Base-by-base conservation (phyloP, 2,329 filamentous ascomycete species). In the Diaporthe velutina region DNA sequence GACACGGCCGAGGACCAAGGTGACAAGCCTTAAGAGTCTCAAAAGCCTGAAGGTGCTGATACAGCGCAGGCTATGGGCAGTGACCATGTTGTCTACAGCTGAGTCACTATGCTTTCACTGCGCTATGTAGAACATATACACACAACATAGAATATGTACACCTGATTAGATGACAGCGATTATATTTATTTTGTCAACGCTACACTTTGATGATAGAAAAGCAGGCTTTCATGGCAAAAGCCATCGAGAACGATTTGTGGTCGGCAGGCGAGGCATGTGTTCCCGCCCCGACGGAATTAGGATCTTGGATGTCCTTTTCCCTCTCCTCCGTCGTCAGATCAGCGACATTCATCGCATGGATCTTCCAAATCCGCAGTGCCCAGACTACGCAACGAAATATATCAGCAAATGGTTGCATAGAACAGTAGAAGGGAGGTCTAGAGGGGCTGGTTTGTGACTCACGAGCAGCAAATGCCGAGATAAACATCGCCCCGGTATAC, bases 401-500 rank as follows among this genome's bases (percentile, higher is more conserved):
- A 25, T 68, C 25, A 68, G 64, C n/a, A 28, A 1, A 28, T 17
- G 33, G 15, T 17, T 19, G 7, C 7, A 13, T 22, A 4, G 9
- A 15, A 22, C 33, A 22, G n/a, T n/a, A 35, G 10, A 67, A 38
- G 22, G 12, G 30, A 52, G 30, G 4, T 33, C 30, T 8, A 33
- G 19, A 15, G 45, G 33, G 64, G 22, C 2, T 3, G 12, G 48
- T 19, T 19, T 19, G 30, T 64, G 48, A 79, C 83, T 73, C 79
- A 85, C 84, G 78, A 15, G 85, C 90, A 12, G 87, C 25, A 22
- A 88, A 88, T 19, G 88, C 89, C 2, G 83, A 87, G 30, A 93
- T 80, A 77, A 90, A 94, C 85, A 92, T 89, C 74, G 90, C 84
- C 2, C 90, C 91, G 0, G 88, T 87, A 76, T 93, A 93, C 1